Percentiles rank a stretch among this genome's conserved stretches.
phyloP scores from a whole-genome alignment of 345 rosid genomes.

The Eucalyptus melliodora region DNA sequence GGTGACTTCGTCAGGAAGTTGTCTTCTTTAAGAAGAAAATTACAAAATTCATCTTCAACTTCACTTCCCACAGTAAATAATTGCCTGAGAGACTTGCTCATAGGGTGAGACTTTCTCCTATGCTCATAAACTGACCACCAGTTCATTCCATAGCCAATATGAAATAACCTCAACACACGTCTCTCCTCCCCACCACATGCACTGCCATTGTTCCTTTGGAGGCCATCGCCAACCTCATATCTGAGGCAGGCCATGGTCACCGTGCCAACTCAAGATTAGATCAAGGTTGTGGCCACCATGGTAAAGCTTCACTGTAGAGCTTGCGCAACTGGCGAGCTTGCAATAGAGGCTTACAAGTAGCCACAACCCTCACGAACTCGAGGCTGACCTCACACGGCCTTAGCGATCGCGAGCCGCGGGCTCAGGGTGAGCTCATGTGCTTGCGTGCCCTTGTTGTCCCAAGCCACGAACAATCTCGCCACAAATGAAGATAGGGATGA shows the following conservation, averaged over 20 bases:
- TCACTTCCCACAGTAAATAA: background rate
- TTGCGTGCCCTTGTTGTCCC: background rate
- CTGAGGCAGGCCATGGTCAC: background rate
- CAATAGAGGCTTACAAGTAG: background rate
- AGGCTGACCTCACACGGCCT: background rate
- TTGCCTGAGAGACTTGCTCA: background rate
- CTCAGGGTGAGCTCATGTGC: background rate
- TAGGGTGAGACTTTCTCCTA: too few relatives aligned
- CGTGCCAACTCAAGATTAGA: background rate
- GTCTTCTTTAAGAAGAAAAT: background rate
- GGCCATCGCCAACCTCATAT: background rate
- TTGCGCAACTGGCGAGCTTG: background rate
- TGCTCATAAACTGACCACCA: fast-evolving
- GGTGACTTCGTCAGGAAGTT: background rate
- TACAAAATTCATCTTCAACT: background rate
- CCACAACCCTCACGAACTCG: background rate
- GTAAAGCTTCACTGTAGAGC: background rate
- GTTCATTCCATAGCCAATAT: fast-evolving
- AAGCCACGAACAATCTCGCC: background rate
- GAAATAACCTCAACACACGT: too few relatives aligned
- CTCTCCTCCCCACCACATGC: background rate
- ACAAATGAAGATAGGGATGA: background rate
- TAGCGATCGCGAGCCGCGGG: fast-evolving
- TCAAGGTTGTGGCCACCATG: background rate
- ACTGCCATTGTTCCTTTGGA: background rate